Base-by-base conservation (phyloP, 2,329 filamentous ascomycete species). In the Cercospora brassicicola region DNA sequence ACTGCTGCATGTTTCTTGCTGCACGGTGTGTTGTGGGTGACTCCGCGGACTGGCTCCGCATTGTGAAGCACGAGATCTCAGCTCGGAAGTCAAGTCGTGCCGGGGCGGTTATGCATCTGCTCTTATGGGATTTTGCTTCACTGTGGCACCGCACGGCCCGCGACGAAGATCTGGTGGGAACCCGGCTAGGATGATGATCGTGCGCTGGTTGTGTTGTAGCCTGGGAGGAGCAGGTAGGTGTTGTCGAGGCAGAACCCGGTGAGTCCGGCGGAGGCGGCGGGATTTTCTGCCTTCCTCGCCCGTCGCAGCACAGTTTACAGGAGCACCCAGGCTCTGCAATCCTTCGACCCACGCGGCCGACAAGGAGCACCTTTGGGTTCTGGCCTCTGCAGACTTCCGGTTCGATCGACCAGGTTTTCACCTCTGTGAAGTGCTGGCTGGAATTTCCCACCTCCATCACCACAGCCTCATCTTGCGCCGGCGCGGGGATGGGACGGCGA, bases 401-500 rank as follows among this genome's bases (percentile, higher is more conserved):
- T 11, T 30, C 48, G 26, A 28, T 28, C 53, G 18, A 56, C 53
- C 53, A 8, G 53, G 10, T 15, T 59, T n/a, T 59, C 13, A 18
- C n/a, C 28, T 31, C 15, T 36, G 55, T 20, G 23, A 30, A 15
- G 15, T 20, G 26, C 55, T 57, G 10, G 55, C 55, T 13, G 2
- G 3, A 2, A 9, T 7, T 9, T 20, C 28, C 5, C 28, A 15
- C 31, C 55, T 15, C 4, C 30, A 59, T 59, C 31, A 31, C 10
- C 28, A 5, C 30, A 13, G 55, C 30, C 48, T 55, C 23, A 7
- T 30, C 4, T 7, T 55, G 13, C 26, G 20, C 48, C 20, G 48
- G 20, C 23, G 48, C 48, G 20, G 57, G 45, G 60, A 63, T 63
- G 60, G 48, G 28, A 51, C n/a, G 39, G 23, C 48, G 48, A 26